Percentiles rank a stretch among this genome's conserved stretches.
Conservation (phyloP, 2,329 filamentous ascomycete genomes). For the Talaromyces marneffei region DNA sequence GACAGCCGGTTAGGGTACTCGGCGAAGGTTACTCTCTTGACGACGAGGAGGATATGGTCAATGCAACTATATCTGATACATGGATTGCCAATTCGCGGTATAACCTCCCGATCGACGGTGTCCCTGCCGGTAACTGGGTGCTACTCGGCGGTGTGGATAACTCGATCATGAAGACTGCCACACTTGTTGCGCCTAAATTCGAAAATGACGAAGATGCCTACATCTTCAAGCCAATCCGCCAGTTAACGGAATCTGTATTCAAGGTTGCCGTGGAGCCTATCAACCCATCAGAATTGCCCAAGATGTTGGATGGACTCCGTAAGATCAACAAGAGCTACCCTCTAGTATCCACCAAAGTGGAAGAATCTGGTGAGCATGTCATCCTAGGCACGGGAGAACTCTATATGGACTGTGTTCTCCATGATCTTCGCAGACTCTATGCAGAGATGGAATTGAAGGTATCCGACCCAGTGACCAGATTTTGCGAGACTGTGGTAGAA, state of each 20-base stretch:
- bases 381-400: constrained; percentile 91
- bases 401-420: constrained; percentile 99
- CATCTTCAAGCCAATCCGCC: constrained; percentile 86
- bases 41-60: constrained; percentile 95
- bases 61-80: constrained; percentile 75
- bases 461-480: constrained; percentile 92
- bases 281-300: constrained; percentile 94
- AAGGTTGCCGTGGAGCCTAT: constrained; percentile 98
- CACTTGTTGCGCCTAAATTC: constrained; percentile 72
- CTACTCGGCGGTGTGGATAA: constrained; percentile 92
- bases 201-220: constrained; percentile 87
- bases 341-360: constrained; percentile 90
- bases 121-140: constrained; percentile 90
- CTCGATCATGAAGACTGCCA: constrained; percentile 96
- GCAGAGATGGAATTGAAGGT: constrained; percentile 99
- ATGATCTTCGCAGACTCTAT: constrained; percentile 87
- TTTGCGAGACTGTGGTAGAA: constrained; percentile 96
- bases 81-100: constrained; percentile 91
- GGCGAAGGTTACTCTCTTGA: constrained; percentile 95
- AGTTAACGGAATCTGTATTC: constrained; percentile 96
- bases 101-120: constrained; percentile 82
- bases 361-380: constrained; percentile 95
- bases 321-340: constrained; percentile 99
- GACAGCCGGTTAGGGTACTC: constrained; percentile 78
- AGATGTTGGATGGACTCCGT: constrained; percentile 94